Conservation (phyloP, 306 rosid species). For the Gynostemma pentaphyllum region DNA sequence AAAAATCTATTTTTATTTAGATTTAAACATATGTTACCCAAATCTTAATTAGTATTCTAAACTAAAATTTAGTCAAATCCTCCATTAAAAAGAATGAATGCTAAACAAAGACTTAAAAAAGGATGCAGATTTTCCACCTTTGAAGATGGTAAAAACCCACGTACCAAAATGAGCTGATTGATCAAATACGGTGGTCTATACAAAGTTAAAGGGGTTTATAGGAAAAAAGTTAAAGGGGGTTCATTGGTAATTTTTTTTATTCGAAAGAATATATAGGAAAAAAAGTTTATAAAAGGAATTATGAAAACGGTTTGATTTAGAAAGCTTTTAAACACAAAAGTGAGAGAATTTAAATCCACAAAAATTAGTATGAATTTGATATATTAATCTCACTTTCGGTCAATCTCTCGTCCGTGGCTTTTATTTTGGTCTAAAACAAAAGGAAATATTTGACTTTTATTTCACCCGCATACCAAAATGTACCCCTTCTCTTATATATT, state of each 20-base stretch:
- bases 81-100: not conserved
- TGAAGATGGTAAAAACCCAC: not conserved
- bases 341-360: not conserved
- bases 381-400: not conserved
- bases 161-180: not conserved
- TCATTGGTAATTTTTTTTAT: no score
- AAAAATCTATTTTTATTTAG: no score
- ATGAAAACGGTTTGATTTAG: not conserved
- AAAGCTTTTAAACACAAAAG: slow-evolving; percentile 1
- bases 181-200: not conserved
- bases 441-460: no score
- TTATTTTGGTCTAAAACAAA: no score
- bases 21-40: no score
- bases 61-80: no score
- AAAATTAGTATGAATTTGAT: not conserved
- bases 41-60: no score
- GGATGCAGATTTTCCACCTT: not conserved
- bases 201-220: not conserved
- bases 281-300: not conserved
- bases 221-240: no score
- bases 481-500: no score
- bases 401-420: not conserved
- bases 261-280: not conserved
- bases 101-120: not conserved
- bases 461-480: no score